Evolutionary conservation across 1,284 basidiomycete genomes (phyloP).

Genomic region (Sanghuangporus baumii): DNA sequence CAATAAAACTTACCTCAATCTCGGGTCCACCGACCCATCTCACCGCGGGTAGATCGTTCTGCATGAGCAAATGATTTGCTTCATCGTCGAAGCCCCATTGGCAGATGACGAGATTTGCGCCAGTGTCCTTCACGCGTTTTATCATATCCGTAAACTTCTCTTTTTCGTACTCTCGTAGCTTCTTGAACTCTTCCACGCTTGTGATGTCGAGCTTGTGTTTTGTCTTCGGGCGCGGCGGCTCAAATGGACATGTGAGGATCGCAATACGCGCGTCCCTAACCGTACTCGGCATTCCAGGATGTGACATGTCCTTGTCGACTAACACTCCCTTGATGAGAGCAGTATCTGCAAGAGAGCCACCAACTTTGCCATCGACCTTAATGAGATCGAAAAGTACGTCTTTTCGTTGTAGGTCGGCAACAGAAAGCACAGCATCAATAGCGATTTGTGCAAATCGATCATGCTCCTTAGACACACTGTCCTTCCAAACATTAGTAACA

Average conservation of each 20-base stretch:
- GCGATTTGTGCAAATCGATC: constrained; percentile 96
- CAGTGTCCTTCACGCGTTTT: constrained; percentile 94
- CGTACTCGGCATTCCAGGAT: constrained; percentile 93
- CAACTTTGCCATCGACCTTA: constrained; percentile 99
- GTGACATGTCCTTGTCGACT: constrained; percentile 99
- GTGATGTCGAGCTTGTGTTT: constrained; percentile 99
- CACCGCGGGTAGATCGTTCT: constrained; percentile 96
- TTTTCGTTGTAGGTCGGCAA: constrained; percentile 90
- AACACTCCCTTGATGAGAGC: constrained; percentile 92
- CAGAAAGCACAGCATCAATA: constrained; percentile 92
- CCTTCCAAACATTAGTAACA: background rate
- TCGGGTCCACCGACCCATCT: constrained; percentile 99
- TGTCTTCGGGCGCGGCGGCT: constrained; percentile 97
- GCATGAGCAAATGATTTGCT: constrained; percentile 96
- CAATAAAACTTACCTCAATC: constrained; percentile 68
- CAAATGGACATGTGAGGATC: constrained; percentile 98
- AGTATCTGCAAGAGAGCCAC: constrained; percentile 93
- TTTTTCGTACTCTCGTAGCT: constrained; percentile 92
- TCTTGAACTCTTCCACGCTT: constrained; percentile 96
- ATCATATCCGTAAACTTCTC: constrained; percentile 98
- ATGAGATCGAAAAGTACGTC: constrained; percentile 99
- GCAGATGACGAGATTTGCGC: constrained; percentile 97
- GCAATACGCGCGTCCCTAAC: constrained; percentile 90
- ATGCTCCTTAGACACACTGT: constrained; percentile 93
- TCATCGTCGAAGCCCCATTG: constrained; percentile 99